These are phyloP conservation scores for Mortierella sp. DNA, from an alignment of 371 early-diverging fungal species.

Conservation along the genomic window DNA sequence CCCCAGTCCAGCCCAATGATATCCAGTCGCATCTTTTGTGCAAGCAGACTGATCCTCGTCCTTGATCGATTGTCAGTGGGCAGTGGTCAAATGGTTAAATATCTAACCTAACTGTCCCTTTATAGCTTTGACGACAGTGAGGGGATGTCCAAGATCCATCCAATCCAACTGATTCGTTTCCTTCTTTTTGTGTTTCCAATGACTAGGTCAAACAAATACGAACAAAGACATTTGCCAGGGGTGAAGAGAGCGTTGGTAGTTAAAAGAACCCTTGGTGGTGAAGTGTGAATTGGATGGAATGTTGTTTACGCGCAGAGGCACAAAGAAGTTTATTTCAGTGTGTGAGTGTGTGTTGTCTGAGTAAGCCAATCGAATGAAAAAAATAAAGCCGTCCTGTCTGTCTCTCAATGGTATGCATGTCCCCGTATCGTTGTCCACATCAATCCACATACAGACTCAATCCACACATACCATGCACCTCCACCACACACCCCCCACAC, in stretches of 20 bases:
- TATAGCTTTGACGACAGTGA: neutral
- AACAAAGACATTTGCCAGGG: no score
- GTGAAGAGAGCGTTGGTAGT: no score
- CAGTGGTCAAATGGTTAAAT: neutral
- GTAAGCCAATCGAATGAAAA: no score
- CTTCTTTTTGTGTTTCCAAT: neutral
- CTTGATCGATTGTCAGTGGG: neutral
- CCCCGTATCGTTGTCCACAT: neutral
- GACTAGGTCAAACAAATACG: no score
- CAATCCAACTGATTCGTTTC: neutral
- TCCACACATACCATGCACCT: neutral
- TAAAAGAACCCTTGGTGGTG: neutral
- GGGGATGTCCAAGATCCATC: neutral
- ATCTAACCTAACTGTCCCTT: neutral
- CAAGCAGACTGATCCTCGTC: no score
- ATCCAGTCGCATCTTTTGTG: neutral
- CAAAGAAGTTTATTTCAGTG: neutral
- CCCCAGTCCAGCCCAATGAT: neutral
- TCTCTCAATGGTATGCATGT: neutral
- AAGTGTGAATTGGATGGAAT: neutral
- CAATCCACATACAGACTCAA: neutral
- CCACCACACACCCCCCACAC: neutral
- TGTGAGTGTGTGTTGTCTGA: no score
- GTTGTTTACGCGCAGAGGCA: neutral
- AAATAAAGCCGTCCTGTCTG: no score